Evolutionary conservation across 2,329 filamentous ascomycete species (phyloP), one percentile per base, ranked within the genome.

Genomic region (Colletotrichum sp.): DNA sequence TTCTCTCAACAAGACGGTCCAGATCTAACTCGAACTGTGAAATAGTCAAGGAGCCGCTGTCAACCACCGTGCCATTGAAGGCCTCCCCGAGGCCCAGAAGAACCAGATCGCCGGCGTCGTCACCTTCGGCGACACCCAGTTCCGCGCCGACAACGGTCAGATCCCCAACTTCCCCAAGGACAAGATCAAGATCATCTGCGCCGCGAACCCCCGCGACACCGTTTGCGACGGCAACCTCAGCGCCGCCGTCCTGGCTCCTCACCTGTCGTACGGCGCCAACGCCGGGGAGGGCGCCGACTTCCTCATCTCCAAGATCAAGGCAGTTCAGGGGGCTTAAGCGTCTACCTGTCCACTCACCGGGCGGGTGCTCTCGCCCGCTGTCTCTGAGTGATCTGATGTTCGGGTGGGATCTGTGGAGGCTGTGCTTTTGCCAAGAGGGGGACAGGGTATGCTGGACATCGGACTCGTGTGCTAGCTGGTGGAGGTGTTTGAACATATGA

Each of bases 161-260:
- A 84, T 86, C 71, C 77, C 77, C 55, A 80, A 81, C 43, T 86
- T 81, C 79, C 81, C 83, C 30, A 70, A 77, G n/a, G 81, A 83
- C 70, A 81, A 83, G 78, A 83, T 82, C 64, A 80, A 73, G 55
- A 73, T 73, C 70, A 68, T 73, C 36, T 73, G 70, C 43, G 66
- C 66, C 36, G 52, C 30, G 22, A 71, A 71, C 69, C 69, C 69
- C 3, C 65, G 64, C 52, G 70, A 73, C 66, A 73, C 70, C 12
- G 70, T 73, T 6, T 73, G 70, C 55, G 69, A 71, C 48, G 69
- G 69, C 18, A 71, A 66, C 48, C 32, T 71, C 28, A 27, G 69
- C 15, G 69, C 69, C 7, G 69, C 69, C 25, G 61, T 71, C 16
- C 48, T 71, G 69, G 61, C 69, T 13, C 69, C 69, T 28, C 69